Conservation (phyloP, 2,329 filamentous ascomycete species). For the Akanthomyces dipterigenus region DNA sequence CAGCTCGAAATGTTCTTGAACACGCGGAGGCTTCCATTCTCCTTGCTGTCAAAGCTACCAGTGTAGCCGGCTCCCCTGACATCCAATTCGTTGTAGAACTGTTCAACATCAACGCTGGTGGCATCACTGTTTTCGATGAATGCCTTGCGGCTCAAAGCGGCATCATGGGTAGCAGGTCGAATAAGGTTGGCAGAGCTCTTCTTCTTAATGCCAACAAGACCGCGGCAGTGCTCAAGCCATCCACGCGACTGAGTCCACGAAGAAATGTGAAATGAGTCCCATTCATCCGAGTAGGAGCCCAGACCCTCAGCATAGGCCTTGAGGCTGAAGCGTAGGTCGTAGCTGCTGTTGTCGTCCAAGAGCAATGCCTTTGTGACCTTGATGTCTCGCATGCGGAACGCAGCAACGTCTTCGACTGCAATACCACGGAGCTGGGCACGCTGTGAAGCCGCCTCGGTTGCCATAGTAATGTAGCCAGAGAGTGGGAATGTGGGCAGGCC, state of each 20-base stretch:
- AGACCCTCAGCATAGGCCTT: constrained; percentile 23
- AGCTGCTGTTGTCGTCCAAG: constrained; percentile 19
- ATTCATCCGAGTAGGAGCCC: constrained; percentile 32
- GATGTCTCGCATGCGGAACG: constrained; percentile 19
- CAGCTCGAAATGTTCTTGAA: constrained; percentile 15
- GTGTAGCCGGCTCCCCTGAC: constrained; percentile 21
- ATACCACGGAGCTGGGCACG: constrained; percentile 20
- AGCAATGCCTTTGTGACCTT: constrained; percentile 22
- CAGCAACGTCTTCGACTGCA: constrained; percentile 16
- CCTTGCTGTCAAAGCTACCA: constrained; percentile 18
- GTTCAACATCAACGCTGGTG: constrained; percentile 12
- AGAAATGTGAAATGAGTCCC: constrained; percentile 51
- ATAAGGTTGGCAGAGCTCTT: constrained; percentile 14
- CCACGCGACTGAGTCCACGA: constrained; percentile 44
- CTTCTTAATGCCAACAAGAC: constrained; percentile 37
- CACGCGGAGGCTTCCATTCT: constrained; percentile 12
- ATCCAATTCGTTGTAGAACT: constrained; percentile 23
- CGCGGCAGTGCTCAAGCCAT: constrained; percentile 54
- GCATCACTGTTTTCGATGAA: constrained; percentile 1
- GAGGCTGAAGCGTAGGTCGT: constrained; percentile 21
- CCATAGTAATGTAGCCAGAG: constrained; percentile 46
- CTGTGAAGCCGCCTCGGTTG: constrained; percentile 39
- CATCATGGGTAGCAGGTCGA: constrained; percentile 15
- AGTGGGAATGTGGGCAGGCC: constrained; percentile 49
- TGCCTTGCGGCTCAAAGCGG: constrained; percentile 13